Evolutionary conservation across 2,329 filamentous ascomycete species (phyloP), one percentile per base, ranked within the genome.

Genomic region (Pestalotiopsis sp.): DNA sequence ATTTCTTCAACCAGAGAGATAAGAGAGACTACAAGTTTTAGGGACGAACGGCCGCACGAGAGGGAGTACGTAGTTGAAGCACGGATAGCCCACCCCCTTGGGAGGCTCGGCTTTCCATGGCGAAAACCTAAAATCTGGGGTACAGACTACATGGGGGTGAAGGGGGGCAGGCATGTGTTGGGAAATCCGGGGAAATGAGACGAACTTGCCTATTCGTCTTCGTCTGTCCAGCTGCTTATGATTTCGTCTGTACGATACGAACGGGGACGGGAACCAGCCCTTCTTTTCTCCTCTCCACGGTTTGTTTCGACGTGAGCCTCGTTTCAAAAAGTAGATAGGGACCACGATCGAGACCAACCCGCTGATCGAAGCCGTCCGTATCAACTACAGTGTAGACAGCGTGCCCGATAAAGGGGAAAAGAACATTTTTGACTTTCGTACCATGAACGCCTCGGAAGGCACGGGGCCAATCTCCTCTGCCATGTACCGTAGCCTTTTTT

Each of bases 121-220:
- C 38, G 59, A 36, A 62, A 62, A 62, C 59, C 59, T 62, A 62
- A 62, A 62, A 62, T 62, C 59, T 62, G 59, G 59, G 59, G 59
- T 62, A 62, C 27, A 27, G 27, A 5, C 27, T 27, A 27, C 59
- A 36, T 38, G 25, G 57, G 56, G 45, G 9, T n/a, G 9, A 52
- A 17, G 20, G 20, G 45, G 9, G 45, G 45, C 7, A 17, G 14
- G 14, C 13, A 20, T 17, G 14, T 52, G 13, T 17, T 52, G 56
- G 56, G 23, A 62, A 62, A 62, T 20, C 59, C 38, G 31, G 59
- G 59, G 59, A 38, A 62, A 62, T 40, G 25, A 20, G 27, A 27
- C 57, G 23, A 27, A 13, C 31, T 59, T 59, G 23, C 57, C 25
- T 52, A 6, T 25, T 13, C 13, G 20, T 62, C 31, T 38, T 61